Percentiles rank a stretch among this genome's conserved stretches.
These are phyloP conservation scores for Austroboletus niveus DNA, from an alignment of 1,284 basidiomycete genomes.

Conservation along the genomic window DNA sequence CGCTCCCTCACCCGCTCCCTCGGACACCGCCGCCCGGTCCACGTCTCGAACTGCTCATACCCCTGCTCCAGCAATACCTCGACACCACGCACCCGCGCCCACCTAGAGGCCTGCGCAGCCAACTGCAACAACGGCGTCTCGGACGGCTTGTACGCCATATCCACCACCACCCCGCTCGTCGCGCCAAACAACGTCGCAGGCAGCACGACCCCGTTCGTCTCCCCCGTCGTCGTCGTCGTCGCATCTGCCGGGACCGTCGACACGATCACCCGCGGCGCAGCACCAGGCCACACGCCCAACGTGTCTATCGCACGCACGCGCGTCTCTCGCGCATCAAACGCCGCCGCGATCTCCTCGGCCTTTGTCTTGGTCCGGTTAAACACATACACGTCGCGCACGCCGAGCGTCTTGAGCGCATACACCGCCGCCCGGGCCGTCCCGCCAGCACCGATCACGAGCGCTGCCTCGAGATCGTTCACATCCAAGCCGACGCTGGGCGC, in stretches of 20 bases:
- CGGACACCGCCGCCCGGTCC: conserved; percentile 71
- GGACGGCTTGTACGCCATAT: conserved; percentile 90
- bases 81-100: conserved; percentile 75
- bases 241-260: conserved; percentile 84
- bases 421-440: conserved; percentile 92
- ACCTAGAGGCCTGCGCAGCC: conserved; percentile 52
- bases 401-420: conserved; percentile 77
- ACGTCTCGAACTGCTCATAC: conserved; percentile 79
- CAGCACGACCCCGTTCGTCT: conserved; percentile 37
- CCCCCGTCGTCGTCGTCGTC: conserved; percentile 46
- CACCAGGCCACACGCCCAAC: conserved; percentile 54
- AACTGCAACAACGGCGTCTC: conserved; percentile 66
- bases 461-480: conserved; percentile 39
- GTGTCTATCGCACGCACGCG: conserved; percentile 57
- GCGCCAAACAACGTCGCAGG: conserved; percentile 52
- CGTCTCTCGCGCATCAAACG: conserved; percentile 58
- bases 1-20: conserved; percentile 41
- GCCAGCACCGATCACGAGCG: conserved; percentile 87
- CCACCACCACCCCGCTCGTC: conserved; percentile 68
- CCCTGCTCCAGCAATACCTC: conserved; percentile 88
- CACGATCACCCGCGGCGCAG: conserved; percentile 75
- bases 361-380: conserved; percentile 81
- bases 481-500: conserved; percentile 9
- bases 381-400: conserved; percentile 71
- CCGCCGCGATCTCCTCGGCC: conserved; percentile 64